Evolutionary conservation across 2,329 filamentous ascomycete genomes (phyloP), one percentile per base, ranked within the genome.

Genomic region (Fusarium sp.): DNA sequence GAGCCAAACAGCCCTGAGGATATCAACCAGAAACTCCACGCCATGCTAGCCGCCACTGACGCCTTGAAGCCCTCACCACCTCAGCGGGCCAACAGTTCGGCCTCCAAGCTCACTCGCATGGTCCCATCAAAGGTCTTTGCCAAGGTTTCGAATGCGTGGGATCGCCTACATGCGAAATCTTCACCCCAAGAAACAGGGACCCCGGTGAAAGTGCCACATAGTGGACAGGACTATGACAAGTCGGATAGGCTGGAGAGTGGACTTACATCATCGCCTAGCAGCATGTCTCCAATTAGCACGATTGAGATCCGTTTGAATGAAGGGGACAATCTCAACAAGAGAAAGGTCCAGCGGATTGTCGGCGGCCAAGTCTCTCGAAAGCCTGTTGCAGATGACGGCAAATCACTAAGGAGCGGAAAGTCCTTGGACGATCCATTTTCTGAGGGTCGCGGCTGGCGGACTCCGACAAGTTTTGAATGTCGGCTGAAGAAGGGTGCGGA

Each of bases 31-130:
- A 81, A 81, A 61, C 66, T 80, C 10, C 58, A 60, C 4, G 76
- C 76, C 11, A 82, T 81, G 79, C 67, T 82, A 23, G 76, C 79
- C 10, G 78, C 79, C 6, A 79, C 75, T 2, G 63, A 79, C 33
- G 72, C 74, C 11, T 67, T 81, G 6, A 81, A 81, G 60, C 75
- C 79, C 25, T 67, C 63, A 4, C 59, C 68, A n/a, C 58, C 66
- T 6, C 65, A 62, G 3, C 50, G 57, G 5, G 36, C 53, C 25
- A 56, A 60, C 20, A 69, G 57, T 4, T 57, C 67, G 4, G 46
- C 61, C 25, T 72, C 74, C 14, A 77, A 76, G 49, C 62, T 77
- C 27, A 71, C 75, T 11, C 75, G 76, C 1, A 74, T 75, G 56
- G 70, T 75, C 8, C 73, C 75, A 4, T 76, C 74, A 4, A 79